Base-by-base conservation (phyloP, 306 rosid species). In the Mimosa pudica region DNA sequence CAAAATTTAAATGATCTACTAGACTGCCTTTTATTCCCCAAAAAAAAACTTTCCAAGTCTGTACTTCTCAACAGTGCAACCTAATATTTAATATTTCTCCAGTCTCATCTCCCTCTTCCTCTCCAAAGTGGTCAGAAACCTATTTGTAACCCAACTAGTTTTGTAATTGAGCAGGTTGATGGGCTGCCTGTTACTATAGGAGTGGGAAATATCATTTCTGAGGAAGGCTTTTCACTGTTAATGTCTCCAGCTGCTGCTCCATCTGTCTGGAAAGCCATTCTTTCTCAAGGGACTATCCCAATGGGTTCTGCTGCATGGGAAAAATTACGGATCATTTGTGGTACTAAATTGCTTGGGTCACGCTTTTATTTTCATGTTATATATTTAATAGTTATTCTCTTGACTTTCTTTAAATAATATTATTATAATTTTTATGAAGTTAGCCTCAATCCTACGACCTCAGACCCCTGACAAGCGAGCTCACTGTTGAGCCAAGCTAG, bases 281-380 rank as follows among this genome's bases (percentile, higher is more conserved):
- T 91, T 70, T 75, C 90, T 71, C 90, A 84, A 80, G 97, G 97
- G 75, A 97, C 95, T 69, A 77, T 85, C 5, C 90, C 97, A 41
- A 88, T 94, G 95, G 98, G 98, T 65, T 85, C 97, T 80, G 85
- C 82, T 77, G 89, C 90, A 58, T 94, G 98, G 98, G 94, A 94
- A 86, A 92, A 81, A 49, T 87, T 92, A 72, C 82, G 98, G 85
- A 86, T 94, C 82, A 75, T 86, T 67, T 89, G 54, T 75, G 98
- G 98, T 94, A 82, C 47, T 60, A 17, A 70, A 51, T 81, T 78
- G 70, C 47, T 80, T 79, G 14, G 76, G 76, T 60, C 76, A 36
- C 44, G 54, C 45, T 46, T 74, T 30, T 80, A 41, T 64, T 75
- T 70, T 18, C 9, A 20, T 35, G 18, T n/a, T 72, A 14, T 72